Evolutionary conservation across 352 stramenopile species (phyloP).

Genomic region (Phytopythium chamaehyphon): DNA sequence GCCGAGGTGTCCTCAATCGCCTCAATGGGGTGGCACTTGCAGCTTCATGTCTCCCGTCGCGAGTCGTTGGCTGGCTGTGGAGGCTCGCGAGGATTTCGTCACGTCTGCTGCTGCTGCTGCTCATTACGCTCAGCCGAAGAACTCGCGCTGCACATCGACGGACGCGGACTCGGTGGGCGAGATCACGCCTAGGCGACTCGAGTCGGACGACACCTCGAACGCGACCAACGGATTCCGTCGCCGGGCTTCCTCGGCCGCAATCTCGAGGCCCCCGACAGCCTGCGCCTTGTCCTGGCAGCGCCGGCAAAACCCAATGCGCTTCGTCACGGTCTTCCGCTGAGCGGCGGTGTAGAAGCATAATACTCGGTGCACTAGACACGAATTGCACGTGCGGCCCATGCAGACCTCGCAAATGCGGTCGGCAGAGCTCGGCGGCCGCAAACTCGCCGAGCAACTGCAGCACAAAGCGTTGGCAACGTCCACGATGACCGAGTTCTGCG

Average conservation of each 20-base stretch:
- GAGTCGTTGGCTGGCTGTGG: too few species aligned
- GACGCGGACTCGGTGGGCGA: conserved; percentile 30
- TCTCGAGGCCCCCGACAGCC: conserved; percentile 13
- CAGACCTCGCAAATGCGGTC: too few species aligned
- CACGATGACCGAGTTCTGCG: too few species aligned
- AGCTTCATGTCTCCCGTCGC: too few species aligned
- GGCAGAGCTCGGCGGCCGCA: too few species aligned
- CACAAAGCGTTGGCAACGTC: too few species aligned
- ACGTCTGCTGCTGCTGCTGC: too few species aligned
- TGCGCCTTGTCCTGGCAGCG: conserved; percentile 18
- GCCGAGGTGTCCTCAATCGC: too few species aligned
- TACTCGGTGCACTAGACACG: conserved; percentile 16
- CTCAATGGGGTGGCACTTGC: too few species aligned
- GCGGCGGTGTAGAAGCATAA: conserved; percentile 18
- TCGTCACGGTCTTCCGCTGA: conserved; percentile 13
- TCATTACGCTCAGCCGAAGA: conserved; percentile 26
- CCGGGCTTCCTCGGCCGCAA: conserved; percentile 24
- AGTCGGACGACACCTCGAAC: conserved; percentile 19
- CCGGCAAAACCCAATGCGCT: conserved; percentile 20
- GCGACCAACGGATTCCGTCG: conserved; percentile 23
- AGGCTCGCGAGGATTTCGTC: too few species aligned
- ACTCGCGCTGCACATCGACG: conserved; percentile 28
- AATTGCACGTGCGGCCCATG: conserved; percentile 1
- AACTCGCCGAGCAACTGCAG: too few species aligned
- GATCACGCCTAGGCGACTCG: conserved; percentile 15